Base-by-base conservation (phyloP, 352 stramenopile species). In the Globisporangium parvum region DNA sequence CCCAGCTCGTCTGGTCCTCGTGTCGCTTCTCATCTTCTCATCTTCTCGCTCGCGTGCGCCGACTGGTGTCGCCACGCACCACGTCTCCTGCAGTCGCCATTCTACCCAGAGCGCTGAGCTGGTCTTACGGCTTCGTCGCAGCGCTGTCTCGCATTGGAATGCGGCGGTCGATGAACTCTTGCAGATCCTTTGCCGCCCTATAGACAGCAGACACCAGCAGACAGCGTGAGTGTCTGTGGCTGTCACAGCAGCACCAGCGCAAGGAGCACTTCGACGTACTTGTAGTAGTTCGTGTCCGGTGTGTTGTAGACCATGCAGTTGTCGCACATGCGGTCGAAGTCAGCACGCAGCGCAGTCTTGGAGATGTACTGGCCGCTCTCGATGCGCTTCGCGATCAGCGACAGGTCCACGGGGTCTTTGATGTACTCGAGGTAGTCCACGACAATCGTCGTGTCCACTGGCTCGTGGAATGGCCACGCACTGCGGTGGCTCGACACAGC, bases 301-400 rank as follows among this genome's bases (percentile, higher is more conserved):
- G 84, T 90, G 78, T 99, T 99, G 86, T 99, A 99, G 14, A 80
- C 64, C 60, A 89, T 98, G 72, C 96, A 99, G 72, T 99, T 99
- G 65, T 96, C 82, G 57, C 93, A 96, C 93, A 99, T 99, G 44
- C 90, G 85, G 58, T 96, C 80, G 50, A 99, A 69, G 57, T 99
- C 97, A 12, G 80, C 75, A 60, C 97, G 92, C 51, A 99, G 81
- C 57, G 86, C 85, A 46, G 89, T 66, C 56, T 96, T 98, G 14
- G 80, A 95, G 37, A 91, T 70, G 73, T 99, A 99, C 50, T 71
- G 50, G 2, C 86, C 81, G 42, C 66, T 82, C 47, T 93, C 85
- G 39, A 94, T 91, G 26, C 82, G 77, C 63, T 93, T 94, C 47
- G 80, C 75, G 50, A 93, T 88, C 33, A 91, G 65, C 57, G 86